Evolutionary conservation across 257 asterid genomes (phyloP), one percentile per base, ranked within the genome.

Genomic region (Primulina huaijiensis): DNA sequence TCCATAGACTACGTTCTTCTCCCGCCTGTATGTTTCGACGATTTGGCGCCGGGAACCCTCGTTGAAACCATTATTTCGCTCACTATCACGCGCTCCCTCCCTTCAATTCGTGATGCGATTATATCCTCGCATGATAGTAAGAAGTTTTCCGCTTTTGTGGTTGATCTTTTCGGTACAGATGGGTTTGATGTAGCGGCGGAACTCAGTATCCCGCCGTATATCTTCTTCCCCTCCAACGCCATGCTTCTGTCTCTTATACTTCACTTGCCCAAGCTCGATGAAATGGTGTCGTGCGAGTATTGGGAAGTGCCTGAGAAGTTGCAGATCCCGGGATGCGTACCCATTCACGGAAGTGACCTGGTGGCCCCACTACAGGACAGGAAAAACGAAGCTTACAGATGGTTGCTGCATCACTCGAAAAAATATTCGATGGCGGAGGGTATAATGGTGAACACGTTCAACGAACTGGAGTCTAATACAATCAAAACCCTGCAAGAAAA

Each of bases 241-340:
- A 77, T 82, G 82, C 40, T 16, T 17, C 40, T 89, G 75, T 80
- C 96, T 1, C 31, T 86, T 12, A 29, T 72, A 52, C 27, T 82
- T 0, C 59, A 80, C 77, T 29, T 85, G 46, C 79, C 86, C 0
- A 63, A 72, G 62, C 85, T 89, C 4, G 80, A 86, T 20, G 67
- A 67, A 37, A 69, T 57, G 30, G 71, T 69, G 35, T 1, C 77
- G 0, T 68, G 84, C 5, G 92, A 89, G 76, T 83, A 61, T 21
- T 71, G 81, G 16, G 87, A 89, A 8, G 29, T 81, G 62, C 70
- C 84, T 0, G 88, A 78, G 19, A 87, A 87, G 57, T 60, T 86
- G 23, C 74, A 29, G 69, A 50, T 89, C n/a, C 90, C 96, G 21
- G 96, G 92, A 6, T 77, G 87, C 17, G 43, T 75, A 1, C 89